Percentiles rank a stretch among this genome's conserved stretches.
Evolutionary conservation across 1,284 basidiomycete species (phyloP).

Genomic region (Stygiomarasmius scandens): DNA sequence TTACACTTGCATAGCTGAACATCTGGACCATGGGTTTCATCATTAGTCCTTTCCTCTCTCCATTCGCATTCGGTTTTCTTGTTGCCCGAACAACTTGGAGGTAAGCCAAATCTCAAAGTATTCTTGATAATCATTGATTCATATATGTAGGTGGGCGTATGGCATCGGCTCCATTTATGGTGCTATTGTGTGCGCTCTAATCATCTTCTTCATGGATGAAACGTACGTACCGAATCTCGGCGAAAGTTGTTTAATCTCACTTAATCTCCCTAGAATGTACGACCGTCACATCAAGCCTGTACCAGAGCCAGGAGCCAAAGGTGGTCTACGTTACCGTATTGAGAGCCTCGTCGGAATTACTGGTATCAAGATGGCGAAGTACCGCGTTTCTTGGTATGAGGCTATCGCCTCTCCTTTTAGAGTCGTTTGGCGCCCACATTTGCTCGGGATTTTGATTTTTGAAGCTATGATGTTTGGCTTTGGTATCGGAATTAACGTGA

Average conservation of each 20-base stretch:
- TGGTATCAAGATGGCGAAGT: conserved; percentile 51
- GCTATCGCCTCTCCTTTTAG: conserved; percentile 41
- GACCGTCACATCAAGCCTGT: conserved; percentile 50
- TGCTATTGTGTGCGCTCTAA: conserved; percentile 51
- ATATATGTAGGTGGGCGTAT: conserved; percentile 51
- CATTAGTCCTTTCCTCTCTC: conserved; percentile 64
- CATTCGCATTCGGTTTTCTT: conserved; percentile 72
- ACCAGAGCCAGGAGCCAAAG: conserved; percentile 30
- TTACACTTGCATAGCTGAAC: conserved; percentile 47
- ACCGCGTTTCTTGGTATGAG: conserved; percentile 50
- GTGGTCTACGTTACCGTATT: conserved; percentile 45
- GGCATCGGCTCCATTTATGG: conserved; percentile 61
- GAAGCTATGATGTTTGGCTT: conserved; percentile 58
- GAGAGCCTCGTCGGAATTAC: conserved; percentile 59
- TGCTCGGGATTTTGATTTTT: conserved; percentile 48
- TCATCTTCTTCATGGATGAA: conserved; percentile 60
- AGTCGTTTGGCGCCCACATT: conserved; percentile 55
- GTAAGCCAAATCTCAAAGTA: background rate
- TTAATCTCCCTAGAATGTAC: conserved; percentile 44
- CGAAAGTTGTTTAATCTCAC: too few species aligned
- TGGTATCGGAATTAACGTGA: conserved; percentile 62
- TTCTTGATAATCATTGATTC: background rate
- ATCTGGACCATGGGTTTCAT: conserved; percentile 77
- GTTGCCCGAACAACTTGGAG: conserved; percentile 53
- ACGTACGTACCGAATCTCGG: conserved; percentile 41